Evolutionary conservation across 805 yeast genomes (phyloP).

Genomic region (Kazachstania martiniae): DNA sequence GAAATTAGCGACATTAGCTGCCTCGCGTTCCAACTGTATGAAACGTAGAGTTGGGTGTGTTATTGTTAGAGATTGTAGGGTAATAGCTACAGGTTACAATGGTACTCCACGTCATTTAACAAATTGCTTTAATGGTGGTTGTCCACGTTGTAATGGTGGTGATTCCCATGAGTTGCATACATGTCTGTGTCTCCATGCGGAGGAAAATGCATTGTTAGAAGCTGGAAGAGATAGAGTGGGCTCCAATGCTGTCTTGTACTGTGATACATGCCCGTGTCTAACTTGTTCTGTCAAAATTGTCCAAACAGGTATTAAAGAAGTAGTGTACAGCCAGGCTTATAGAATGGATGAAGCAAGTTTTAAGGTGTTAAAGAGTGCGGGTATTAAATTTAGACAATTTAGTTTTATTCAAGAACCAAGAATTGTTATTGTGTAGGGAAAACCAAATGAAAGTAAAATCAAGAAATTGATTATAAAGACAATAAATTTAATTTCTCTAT

Average conservation of each 20-base stretch:
- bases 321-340: constrained; percentile 85
- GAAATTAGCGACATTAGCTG: constrained; percentile 88
- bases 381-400: constrained; percentile 58
- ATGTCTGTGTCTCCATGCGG: constrained; percentile 92
- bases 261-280: constrained; percentile 95
- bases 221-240: constrained; percentile 86
- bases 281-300: constrained; percentile 94
- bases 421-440: constrained; percentile 12
- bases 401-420: constrained; percentile 23
- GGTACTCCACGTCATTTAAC: constrained; percentile 87
- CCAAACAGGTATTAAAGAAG: constrained; percentile 84
- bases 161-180: constrained; percentile 61
- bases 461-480: too few species aligned
- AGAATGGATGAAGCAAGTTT: constrained; percentile 81
- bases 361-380: constrained; percentile 61
- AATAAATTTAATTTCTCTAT: too few species aligned
- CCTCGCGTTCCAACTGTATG: constrained; percentile 91
- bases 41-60: constrained; percentile 96
- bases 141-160: constrained; percentile 75
- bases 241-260: constrained; percentile 54
- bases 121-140: constrained; percentile 95
- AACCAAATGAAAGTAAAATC: too few species aligned
- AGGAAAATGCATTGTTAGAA: constrained; percentile 89
- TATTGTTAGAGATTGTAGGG: constrained; percentile 72
- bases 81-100: constrained; percentile 92